These are phyloP conservation scores for Trematosphaeria pertusa DNA, from an alignment of 2,329 filamentous ascomycete genomes.

Conservation along the genomic window DNA sequence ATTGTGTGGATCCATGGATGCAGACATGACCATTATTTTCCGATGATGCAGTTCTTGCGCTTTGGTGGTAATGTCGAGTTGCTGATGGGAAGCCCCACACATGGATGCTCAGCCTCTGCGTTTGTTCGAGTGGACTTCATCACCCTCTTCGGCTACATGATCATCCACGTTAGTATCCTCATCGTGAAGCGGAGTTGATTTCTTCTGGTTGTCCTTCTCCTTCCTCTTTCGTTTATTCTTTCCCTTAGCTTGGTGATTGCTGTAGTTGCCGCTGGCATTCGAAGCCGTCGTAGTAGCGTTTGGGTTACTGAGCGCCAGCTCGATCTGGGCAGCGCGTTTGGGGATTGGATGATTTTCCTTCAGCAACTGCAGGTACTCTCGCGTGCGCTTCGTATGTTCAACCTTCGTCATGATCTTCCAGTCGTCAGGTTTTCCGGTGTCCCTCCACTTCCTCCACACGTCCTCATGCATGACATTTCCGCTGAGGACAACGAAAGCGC, in stretches of 20 bases:
- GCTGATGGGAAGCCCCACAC: no score
- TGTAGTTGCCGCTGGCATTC: neutral
- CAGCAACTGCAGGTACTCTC: conserved; percentile 38
- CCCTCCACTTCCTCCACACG: conserved; percentile 41
- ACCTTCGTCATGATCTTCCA: conserved; percentile 48
- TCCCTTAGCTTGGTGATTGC: conserved; percentile 9
- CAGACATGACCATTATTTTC: no score
- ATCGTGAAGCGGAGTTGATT: conserved; percentile 5
- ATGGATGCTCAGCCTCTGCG: conserved; percentile 20
- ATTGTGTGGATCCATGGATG: no score
- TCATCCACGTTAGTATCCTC: conserved; percentile 9
- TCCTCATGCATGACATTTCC: conserved; percentile 39
- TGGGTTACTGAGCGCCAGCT: no score
- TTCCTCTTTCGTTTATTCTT: conserved; percentile 36
- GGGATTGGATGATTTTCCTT: conserved; percentile 27
- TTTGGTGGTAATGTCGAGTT: no score
- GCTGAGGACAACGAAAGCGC: conserved; percentile 44
- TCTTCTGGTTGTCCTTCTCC: conserved; percentile 21
- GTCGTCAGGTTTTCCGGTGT: conserved; percentile 30
- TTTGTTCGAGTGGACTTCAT: conserved; percentile 19
- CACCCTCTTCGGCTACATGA: conserved; percentile 7
- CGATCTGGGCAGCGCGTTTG: no score
- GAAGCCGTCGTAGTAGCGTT: no score
- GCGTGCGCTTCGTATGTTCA: conserved; percentile 39
- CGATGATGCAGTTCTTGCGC: no score